Percentiles rank a stretch among this genome's conserved stretches.
These are phyloP conservation scores for Cenchrus purpureus DNA, from an alignment of 176 grass and related monocot genomes.

Conservation along the genomic window DNA sequence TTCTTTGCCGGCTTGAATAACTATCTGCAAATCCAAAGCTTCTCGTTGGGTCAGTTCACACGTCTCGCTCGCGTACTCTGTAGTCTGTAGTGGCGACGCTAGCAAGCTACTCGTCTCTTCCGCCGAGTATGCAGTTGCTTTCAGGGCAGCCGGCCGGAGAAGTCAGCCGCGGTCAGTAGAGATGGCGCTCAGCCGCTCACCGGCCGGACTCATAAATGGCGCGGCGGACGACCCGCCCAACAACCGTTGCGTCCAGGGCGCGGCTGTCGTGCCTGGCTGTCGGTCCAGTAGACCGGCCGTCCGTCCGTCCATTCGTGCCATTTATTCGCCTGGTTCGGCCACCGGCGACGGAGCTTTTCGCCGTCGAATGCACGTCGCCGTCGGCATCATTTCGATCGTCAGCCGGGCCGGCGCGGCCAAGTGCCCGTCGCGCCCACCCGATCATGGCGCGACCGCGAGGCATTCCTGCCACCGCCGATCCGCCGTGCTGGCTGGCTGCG, in stretches of 20 bases:
- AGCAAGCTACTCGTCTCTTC: neutral
- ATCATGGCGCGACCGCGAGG: slow-evolving; percentile 5
- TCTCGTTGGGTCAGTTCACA: neutral
- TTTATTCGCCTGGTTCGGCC: neutral
- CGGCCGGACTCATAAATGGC: slow-evolving; percentile 24
- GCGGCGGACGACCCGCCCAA: neutral
- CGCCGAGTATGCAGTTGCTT: neutral
- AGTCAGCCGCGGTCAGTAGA: neutral
- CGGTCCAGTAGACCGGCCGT: neutral
- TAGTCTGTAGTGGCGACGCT: neutral
- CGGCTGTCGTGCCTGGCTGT: neutral
- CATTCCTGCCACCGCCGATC: neutral
- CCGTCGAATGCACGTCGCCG: slow-evolving; percentile 8
- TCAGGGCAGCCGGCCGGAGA: neutral
- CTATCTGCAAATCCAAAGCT: neutral
- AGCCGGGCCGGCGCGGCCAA: neutral
- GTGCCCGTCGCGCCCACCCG: neutral
- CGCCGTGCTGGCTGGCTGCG: neutral
- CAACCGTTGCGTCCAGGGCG: neutral
- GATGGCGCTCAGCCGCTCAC: neutral
- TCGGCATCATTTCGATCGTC: neutral
- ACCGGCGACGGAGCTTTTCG: neutral
- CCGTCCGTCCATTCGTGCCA: slow-evolving; percentile 1
- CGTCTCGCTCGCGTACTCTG: neutral
- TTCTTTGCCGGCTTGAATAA: slow-evolving; percentile 13